phyloP scores from a whole-genome alignment of 2,329 filamentous ascomycete genomes.

The Colletotrichum chrysophilum region DNA sequence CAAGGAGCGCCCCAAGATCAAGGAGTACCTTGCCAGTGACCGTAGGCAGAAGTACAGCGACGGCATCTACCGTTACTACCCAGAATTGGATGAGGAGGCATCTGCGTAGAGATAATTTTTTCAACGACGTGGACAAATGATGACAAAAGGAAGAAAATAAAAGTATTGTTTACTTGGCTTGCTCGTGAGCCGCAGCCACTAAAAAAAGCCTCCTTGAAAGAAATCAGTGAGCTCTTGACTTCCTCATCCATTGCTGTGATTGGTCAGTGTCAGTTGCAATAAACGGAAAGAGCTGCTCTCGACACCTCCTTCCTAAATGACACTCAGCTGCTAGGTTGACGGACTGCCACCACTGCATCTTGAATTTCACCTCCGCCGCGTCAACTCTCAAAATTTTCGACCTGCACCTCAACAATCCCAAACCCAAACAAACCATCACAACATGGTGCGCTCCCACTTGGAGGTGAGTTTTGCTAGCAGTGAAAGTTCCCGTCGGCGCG shows the following conservation, averaged over 20 bases:
- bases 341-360: background rate
- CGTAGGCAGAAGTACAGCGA: constrained; percentile 64
- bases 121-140: background rate
- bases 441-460: background rate
- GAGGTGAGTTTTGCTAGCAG: background rate
- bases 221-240: background rate
- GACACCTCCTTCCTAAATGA: background rate
- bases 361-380: background rate
- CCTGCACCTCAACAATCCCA: background rate
- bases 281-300: background rate
- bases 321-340: background rate
- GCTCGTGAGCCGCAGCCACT: background rate
- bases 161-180: background rate
- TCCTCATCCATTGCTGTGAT: background rate
- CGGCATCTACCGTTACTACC: constrained; percentile 76
- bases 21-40: constrained; percentile 71
- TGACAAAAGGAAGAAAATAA: background rate
- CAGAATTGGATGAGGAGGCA: constrained; percentile 66
- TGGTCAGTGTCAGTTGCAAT: background rate
- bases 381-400: fast-evolving
- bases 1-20: constrained; percentile 66
- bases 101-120: background rate
- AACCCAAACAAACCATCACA: fast-evolving
- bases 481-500: fast-evolving
- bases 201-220: background rate